Base-by-base conservation (phyloP, 257 asterid species). In the Phtheirospermum japonicum region DNA sequence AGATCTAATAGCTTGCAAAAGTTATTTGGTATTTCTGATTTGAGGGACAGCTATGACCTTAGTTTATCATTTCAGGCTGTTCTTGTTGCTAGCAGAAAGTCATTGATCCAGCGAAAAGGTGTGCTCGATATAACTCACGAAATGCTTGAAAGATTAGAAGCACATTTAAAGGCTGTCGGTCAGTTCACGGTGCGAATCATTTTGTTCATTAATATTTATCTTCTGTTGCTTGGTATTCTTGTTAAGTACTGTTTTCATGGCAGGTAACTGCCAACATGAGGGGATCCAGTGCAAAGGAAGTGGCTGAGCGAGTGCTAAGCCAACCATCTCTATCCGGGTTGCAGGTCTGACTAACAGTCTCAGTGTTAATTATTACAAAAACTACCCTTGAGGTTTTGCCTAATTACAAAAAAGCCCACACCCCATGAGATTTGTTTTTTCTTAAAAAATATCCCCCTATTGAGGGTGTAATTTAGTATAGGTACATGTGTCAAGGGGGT, bases 251-350 rank as follows among this genome's bases (percentile, higher is more conserved):
- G 28, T 66, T 65, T 43, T 33, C 30, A 19, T 40, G 69, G 63
- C 78, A 89, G 97, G 96, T 92, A 60, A 85, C 94, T 50, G 97
- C 99, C 62, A 93, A 93, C 69, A 89, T 89, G 96, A 83, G 96
- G 70, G 99, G 99, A 67, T 85, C 81, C 74, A 87, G 85, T 61
- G 97, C 92, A 53, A 83, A 85, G 83, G 97, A 93, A 87, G 90
- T 93, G 68, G 99, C 95, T 53, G 91, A 87, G 65, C 77, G 89
- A 71, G 76, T 93, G 16, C 75, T 93, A 51, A 82, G 86, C 79
- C 96, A 87, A 73, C 76, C 90, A 50, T 93, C 97, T 9, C 70
- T 93, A 59, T 74, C 89, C 52, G 99, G 99, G 37, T 83, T 93
- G 85, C 95, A 93, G 97, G 97, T 92, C 67, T 56, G 67, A 43